A percentile compares a stretch with the other conserved stretches of the same genome.
Evolutionary conservation across 2,329 filamentous ascomycete species (phyloP).

Genomic region (Penicillium aurantiogriseum): DNA sequence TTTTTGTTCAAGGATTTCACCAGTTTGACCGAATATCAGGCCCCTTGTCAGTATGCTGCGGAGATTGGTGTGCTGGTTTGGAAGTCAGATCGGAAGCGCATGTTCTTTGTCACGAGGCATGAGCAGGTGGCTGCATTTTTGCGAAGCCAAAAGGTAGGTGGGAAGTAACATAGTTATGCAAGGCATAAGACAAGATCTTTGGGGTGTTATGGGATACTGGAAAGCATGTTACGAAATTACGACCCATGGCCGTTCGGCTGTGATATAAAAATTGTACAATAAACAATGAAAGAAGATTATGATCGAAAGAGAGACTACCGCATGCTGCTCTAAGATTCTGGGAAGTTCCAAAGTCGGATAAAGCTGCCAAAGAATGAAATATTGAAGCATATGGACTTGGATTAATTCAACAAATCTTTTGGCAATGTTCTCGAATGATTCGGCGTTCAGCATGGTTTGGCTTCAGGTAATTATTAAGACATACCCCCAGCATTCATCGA

Average conservation of each 20-base stretch:
- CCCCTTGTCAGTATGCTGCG: constrained; percentile 65
- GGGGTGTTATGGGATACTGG: constrained; percentile 11
- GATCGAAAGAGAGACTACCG: not conserved
- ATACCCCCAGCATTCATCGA: too few species aligned
- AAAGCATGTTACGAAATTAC: constrained; percentile 19
- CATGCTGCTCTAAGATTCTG: not conserved
- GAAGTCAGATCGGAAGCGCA: constrained; percentile 73
- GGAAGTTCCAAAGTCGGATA: too few species aligned
- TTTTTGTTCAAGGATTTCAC: constrained; percentile 90
- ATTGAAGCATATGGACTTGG: too few species aligned
- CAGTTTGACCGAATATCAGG: constrained; percentile 62
- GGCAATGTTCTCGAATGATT: too few species aligned
- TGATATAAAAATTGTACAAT: constrained; percentile 15
- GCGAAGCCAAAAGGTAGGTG: constrained; percentile 54
- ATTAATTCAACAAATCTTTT: too few species aligned
- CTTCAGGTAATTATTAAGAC: too few species aligned
- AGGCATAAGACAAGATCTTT: not conserved
- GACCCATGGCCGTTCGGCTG: constrained; percentile 7
- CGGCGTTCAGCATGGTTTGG: too few species aligned
- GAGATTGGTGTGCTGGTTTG: constrained; percentile 88
- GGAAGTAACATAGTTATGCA: not conserved
- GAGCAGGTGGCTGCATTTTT: constrained; percentile 85
- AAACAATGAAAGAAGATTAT: not conserved
- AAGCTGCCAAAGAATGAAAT: too few species aligned
- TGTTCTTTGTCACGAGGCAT: constrained; percentile 89